Evolutionary conservation across 768 basidiomycete genomes (phyloP), one percentile per base, ranked within the genome.

Genomic region (Leucocoprinus birnbaumii): DNA sequence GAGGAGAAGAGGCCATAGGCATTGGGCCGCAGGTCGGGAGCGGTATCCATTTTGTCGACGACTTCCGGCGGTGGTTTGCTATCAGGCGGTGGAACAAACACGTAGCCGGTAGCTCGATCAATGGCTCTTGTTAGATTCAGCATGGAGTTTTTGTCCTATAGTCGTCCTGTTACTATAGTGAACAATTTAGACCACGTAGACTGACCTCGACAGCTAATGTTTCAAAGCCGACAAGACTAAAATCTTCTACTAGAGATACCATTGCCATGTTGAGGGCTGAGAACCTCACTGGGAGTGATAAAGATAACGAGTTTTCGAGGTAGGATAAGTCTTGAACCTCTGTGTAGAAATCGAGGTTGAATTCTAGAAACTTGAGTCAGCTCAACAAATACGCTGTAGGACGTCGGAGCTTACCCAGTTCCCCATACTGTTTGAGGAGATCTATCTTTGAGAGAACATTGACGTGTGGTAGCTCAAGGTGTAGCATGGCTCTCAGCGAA

Each of bases 361-460:
- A 98, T 42, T 96, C 96, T 97, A 62, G 5, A 55, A 18, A 40
- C 46, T 31, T 9, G 25, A 48, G 27, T 27, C 40, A 47, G 34
- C 40, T 56, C 24, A 55, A 31, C 56, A 48, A 55, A 47, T 40
- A 10, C 24, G 48, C 56, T 55, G 35, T 25, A n/a, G 3, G 26
- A n/a, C 11, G 14, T 4, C 4, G 49, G 21, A 50, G 18, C 80
- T 44, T 62, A 95, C 95, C 91, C 41, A 98, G 78, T 58, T 96
- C 92, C 10, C 97, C 97, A 58, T 96, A 95, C 60, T 88, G 84
- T 16, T 80, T 76, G 16, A 99, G 75, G n/a, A 98, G 74, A 70
- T 99, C 97, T 52, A 98, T 79, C 70, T 99, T 99, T 8, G 93
- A 95, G 13, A 99, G 77, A 2, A 99, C 97, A 65, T 99, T 98